Conservation (phyloP, 2,329 filamentous ascomycete species). For the Lasiodiplodia citricola region DNA sequence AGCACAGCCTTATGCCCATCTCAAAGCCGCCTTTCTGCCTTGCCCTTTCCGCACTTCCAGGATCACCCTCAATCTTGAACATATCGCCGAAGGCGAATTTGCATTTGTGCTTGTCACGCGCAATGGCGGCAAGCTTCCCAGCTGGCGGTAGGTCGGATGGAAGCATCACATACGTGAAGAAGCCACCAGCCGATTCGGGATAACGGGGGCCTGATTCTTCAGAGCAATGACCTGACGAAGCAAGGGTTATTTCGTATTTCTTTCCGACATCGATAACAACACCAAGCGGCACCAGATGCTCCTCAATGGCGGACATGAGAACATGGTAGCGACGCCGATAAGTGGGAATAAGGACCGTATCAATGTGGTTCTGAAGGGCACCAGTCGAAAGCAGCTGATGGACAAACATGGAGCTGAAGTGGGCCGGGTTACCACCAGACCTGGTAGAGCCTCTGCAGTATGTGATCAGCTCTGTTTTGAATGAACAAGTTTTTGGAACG, state of each 20-base stretch:
- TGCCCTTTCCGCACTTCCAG: slow-evolving; percentile 33
- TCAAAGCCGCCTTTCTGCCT: slow-evolving; percentile 59
- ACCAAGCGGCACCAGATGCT: slow-evolving; percentile 67
- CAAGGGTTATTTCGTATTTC: not conserved
- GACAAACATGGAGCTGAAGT: slow-evolving; percentile 63
- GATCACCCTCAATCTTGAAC: slow-evolving; percentile 63
- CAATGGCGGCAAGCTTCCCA: slow-evolving; percentile 61
- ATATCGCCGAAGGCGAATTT: slow-evolving; percentile 70
- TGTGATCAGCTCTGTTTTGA: not conserved
- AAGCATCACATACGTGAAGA: slow-evolving; percentile 77
- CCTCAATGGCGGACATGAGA: slow-evolving; percentile 64
- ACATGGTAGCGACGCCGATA: slow-evolving; percentile 61
- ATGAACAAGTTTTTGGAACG: not conserved
- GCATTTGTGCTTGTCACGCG: slow-evolving; percentile 67
- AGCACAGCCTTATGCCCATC: slow-evolving; percentile 68
- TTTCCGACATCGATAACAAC: slow-evolving; percentile 41
- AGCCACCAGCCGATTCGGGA: slow-evolving; percentile 71
- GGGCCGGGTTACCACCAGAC: slow-evolving; percentile 65
- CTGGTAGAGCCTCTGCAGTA: slow-evolving; percentile 57
- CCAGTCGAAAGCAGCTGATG: slow-evolving; percentile 59
- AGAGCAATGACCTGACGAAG: slow-evolving; percentile 38
- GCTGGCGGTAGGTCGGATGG: slow-evolving; percentile 62
- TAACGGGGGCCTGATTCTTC: slow-evolving; percentile 38
- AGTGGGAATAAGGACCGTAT: slow-evolving; percentile 58
- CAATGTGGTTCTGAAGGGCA: slow-evolving; percentile 60